Conservation (phyloP, 1,284 basidiomycete species). For the Gymnopus androsaceus region DNA sequence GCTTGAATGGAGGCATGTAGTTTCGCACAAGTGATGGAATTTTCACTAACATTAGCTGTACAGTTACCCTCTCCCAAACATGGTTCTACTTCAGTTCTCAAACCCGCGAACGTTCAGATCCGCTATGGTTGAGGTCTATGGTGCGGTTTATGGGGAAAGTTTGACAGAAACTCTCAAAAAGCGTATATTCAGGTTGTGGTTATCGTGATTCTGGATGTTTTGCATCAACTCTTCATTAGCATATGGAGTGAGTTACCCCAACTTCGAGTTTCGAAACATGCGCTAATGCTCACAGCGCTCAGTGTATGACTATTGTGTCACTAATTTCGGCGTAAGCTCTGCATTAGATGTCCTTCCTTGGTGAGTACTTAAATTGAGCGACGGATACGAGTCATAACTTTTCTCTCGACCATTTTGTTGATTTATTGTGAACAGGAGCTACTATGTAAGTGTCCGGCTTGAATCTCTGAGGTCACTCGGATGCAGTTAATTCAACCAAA, state of each 20-base stretch:
- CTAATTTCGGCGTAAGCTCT: conserved; percentile 6
- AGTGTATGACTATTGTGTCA: conserved; percentile 12
- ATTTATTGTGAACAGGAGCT: conserved; percentile 5
- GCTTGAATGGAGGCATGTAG: conserved; percentile 8
- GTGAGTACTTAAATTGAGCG: not conserved
- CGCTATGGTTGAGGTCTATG: not conserved
- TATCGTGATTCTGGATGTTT: conserved; percentile 5
- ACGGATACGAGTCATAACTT: not conserved
- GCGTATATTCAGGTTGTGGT: not conserved
- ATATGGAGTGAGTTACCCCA: conserved; percentile 2
- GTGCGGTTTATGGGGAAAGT: not conserved
- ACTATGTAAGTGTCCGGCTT: conserved; percentile 8
- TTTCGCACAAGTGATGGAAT: not conserved
- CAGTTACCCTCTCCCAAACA: conserved; percentile 7
- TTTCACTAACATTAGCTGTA: not conserved
- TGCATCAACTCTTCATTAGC: conserved; percentile 11
- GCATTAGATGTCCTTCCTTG: conserved; percentile 9
- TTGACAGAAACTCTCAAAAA: too few relatives aligned
- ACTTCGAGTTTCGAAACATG: not conserved
- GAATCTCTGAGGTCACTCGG: not conserved
- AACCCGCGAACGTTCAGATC: not conserved
- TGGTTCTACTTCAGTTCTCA: conserved; percentile 14
- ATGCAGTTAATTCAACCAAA: not conserved
- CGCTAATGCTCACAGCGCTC: not conserved
- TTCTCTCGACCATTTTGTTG: not conserved